Evolutionary conservation across 176 grass and related monocot species (phyloP).

Genomic region (Avena sativa): DNA sequence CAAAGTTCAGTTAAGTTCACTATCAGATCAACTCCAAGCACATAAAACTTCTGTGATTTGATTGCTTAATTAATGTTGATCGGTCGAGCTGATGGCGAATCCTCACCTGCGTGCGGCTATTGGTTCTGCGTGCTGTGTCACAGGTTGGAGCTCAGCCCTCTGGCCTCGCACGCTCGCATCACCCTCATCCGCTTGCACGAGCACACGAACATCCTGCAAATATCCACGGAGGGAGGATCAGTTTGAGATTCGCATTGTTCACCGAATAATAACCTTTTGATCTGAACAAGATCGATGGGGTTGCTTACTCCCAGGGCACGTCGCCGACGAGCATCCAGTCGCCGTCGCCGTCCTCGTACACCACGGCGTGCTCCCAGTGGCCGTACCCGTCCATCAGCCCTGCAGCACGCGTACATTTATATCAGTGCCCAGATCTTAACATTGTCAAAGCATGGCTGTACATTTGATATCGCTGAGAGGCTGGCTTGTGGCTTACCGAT

Average conservation of each 20-base stretch:
- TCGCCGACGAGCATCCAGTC: conserved; percentile 99
- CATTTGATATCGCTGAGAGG: background rate
- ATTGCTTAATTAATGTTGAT: background rate
- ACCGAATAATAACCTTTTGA: no score
- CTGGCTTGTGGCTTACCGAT: conserved; percentile 46
- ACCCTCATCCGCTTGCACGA: conserved; percentile 90
- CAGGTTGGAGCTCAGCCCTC: conserved; percentile 65
- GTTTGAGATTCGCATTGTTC: background rate
- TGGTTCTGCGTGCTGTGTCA: background rate
- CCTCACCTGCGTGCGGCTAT: background rate
- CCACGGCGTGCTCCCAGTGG: conserved; percentile 71
- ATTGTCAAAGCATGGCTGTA: background rate
- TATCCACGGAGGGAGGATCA: background rate
- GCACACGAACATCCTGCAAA: conserved; percentile 75
- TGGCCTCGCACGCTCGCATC: conserved; percentile 84
- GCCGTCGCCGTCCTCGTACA: conserved; percentile 91
- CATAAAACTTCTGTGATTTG: background rate
- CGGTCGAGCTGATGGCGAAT: background rate
- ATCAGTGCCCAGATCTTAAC: background rate
- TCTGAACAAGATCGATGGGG: no score
- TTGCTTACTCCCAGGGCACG: conserved; percentile 91
- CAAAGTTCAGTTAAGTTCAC: background rate
- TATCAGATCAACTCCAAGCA: background rate
- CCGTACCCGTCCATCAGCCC: conserved; percentile 68
- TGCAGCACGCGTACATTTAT: background rate